phyloP scores from a whole-genome alignment of 2,329 filamentous ascomycete genomes.

The Aspergillus quadrilineatus region DNA sequence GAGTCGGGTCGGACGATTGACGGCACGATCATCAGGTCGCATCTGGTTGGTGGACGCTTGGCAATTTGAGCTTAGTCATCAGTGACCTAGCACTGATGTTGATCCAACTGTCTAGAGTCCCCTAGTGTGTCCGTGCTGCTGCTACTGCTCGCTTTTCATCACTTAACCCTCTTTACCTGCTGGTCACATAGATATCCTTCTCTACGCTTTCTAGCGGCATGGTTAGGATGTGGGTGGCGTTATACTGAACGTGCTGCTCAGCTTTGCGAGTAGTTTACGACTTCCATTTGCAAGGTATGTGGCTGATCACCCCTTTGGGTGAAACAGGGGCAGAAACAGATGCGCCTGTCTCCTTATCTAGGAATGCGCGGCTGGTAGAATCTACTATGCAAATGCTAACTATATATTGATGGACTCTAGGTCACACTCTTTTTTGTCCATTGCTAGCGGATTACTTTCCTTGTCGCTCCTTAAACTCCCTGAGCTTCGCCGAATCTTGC shows the following conservation, averaged over 20 bases:
- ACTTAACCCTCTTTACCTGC: conserved; percentile 1
- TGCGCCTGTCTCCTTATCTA: neutral
- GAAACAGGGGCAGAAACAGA: neutral
- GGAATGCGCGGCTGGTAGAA: conserved; percentile 5
- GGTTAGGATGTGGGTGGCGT: conserved; percentile 6
- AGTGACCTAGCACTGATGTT: neutral
- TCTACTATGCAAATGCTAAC: conserved; percentile 13
- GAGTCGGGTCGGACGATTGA: conserved; percentile 34
- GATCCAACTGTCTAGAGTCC: neutral
- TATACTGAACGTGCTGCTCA: conserved; percentile 3
- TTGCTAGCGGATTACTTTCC: neutral
- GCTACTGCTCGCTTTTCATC: neutral
- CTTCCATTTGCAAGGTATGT: conserved; percentile 16
- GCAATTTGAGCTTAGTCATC: conserved; percentile 21
- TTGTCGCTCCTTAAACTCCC: conserved; percentile 18
- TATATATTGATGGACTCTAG: conserved; percentile 6
- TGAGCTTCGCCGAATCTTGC: neutral
- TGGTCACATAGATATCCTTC: neutral
- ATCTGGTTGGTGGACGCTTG: conserved; percentile 21
- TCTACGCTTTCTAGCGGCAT: conserved; percentile 2
- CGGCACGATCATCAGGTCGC: conserved; percentile 31
- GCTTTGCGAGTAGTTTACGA: neutral
- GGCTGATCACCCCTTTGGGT: conserved; percentile 4
- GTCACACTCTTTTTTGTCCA: conserved; percentile 20
- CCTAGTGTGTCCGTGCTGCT: conserved; percentile 1